A percentile compares a stretch with the other conserved stretches of the same genome.
Conservation (phyloP, 768 basidiomycete species). For the Hericium alpestre region DNA sequence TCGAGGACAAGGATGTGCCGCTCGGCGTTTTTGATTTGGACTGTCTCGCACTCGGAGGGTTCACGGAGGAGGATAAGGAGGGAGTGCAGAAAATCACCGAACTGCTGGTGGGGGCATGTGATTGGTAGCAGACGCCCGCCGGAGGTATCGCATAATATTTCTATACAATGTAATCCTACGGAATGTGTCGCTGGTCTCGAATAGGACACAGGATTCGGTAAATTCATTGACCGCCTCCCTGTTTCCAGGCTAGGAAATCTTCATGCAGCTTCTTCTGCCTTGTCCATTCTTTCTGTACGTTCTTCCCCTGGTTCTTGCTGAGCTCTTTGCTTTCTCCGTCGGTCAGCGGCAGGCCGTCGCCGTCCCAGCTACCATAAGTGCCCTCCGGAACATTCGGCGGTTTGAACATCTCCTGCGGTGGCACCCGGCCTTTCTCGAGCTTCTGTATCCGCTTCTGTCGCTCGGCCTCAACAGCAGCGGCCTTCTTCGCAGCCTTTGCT, state of each 20-base stretch:
- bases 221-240: background rate
- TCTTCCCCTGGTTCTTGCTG: conserved; percentile 74
- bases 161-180: background rate
- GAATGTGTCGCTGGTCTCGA: too few species aligned
- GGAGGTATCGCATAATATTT: background rate
- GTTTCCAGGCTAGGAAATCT: conserved; percentile 52
- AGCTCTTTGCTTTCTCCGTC: conserved; percentile 78
- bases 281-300: conserved; percentile 59
- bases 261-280: conserved; percentile 72
- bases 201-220: background rate
- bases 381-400: conserved; percentile 68
- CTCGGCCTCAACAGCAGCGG: conserved; percentile 52
- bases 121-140: conserved; percentile 11
- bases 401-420: conserved; percentile 74
- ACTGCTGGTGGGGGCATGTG: conserved; percentile 19
- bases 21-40: conserved; percentile 39
- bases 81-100: conserved; percentile 32
- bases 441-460: conserved; percentile 60
- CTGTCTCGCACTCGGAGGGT: conserved; percentile 28
- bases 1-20: conserved; percentile 18
- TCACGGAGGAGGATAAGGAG: conserved; percentile 30
- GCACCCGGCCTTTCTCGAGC: conserved; percentile 74
- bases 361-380: conserved; percentile 77
- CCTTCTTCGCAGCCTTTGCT: conserved; percentile 74
- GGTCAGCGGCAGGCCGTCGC: conserved; percentile 73